These are phyloP conservation scores for Paraurostyla sp. DNA, from an alignment of 73 alveolate genomes.

Conservation along the genomic window DNA sequence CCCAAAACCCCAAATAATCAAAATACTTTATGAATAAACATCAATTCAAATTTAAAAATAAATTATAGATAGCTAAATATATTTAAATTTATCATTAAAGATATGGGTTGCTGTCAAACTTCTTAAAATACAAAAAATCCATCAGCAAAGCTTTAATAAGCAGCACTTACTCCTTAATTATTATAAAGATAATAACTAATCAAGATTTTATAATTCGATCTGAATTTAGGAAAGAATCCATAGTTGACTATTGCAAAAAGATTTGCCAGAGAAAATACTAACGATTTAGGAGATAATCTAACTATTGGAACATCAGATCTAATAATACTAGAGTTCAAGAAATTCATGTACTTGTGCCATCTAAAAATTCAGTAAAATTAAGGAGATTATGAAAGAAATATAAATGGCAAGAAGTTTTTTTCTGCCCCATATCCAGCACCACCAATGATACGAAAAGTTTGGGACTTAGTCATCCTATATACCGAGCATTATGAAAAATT, in stretches of 20 bases:
- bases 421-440: constrained; percentile 71
- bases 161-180: too few relatives aligned
- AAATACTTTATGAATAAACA: too few relatives aligned
- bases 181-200: constrained; percentile 22
- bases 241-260: constrained; percentile 66
- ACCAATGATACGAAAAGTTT: constrained; percentile 53
- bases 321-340: constrained; percentile 63
- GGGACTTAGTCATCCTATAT: constrained; percentile 67
- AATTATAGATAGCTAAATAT: too few relatives aligned
- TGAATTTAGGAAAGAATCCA: constrained; percentile 62
- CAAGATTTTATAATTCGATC: constrained; percentile 57
- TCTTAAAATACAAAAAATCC: too few relatives aligned
- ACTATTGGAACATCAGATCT: constrained; percentile 50
- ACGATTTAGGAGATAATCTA: constrained; percentile 70
- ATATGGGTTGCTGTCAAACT: too few relatives aligned
- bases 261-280: constrained; percentile 77
- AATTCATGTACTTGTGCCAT: constrained; percentile 64
- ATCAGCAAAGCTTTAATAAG: too few relatives aligned
- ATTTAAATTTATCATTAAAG: too few relatives aligned
- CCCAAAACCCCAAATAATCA: too few relatives aligned
- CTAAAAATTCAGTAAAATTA: constrained; percentile 8
- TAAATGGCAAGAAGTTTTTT: constrained; percentile 35
- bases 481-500: constrained; percentile 63
- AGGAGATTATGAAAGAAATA: background rate
- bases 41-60: too few relatives aligned